Conservation (phyloP, 192 early-diverging fungal genomes). For the Spinellus fusiger region DNA sequence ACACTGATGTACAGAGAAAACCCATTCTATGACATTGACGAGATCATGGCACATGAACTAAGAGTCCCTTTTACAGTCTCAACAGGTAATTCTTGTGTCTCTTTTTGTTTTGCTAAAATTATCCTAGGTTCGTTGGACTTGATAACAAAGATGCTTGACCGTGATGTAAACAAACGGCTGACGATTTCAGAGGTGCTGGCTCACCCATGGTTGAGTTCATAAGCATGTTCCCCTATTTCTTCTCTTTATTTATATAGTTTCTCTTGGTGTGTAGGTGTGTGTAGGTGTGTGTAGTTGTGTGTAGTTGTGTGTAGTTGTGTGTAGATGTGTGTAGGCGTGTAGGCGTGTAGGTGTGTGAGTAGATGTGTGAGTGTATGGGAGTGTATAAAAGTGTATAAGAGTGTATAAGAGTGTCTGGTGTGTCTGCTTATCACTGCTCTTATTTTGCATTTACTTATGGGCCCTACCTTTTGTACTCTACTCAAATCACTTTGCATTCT, state of each 20-base stretch:
- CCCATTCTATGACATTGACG: constrained; percentile 64
- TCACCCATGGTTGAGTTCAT: constrained; percentile 62
- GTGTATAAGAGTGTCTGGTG: too few relatives aligned
- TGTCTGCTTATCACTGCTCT: too few relatives aligned
- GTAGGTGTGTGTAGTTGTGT: too few relatives aligned
- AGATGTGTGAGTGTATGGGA: too few relatives aligned
- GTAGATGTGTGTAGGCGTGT: too few relatives aligned
- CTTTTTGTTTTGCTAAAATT: neutral
- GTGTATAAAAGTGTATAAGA: too few relatives aligned
- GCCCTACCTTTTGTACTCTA: too few relatives aligned
- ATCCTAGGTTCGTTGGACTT: constrained; percentile 47
- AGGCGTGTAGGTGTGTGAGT: too few relatives aligned
- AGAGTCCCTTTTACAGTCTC: constrained; percentile 11
- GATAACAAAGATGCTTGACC: constrained; percentile 66
- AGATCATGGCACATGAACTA: constrained; percentile 53
- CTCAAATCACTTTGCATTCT: too few relatives aligned
- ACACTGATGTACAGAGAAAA: constrained; percentile 68
- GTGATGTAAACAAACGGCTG: constrained; percentile 61
- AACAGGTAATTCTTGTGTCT: neutral
- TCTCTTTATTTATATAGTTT: neutral
- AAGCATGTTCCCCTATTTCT: neutral
- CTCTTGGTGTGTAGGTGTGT: neutral
- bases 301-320: too few relatives aligned
- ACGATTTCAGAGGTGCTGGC: constrained; percentile 69
- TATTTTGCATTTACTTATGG: too few relatives aligned